phyloP scores from a whole-genome alignment of 495 filamentous ascomycete species.

The Penicillium coprophilum region DNA sequence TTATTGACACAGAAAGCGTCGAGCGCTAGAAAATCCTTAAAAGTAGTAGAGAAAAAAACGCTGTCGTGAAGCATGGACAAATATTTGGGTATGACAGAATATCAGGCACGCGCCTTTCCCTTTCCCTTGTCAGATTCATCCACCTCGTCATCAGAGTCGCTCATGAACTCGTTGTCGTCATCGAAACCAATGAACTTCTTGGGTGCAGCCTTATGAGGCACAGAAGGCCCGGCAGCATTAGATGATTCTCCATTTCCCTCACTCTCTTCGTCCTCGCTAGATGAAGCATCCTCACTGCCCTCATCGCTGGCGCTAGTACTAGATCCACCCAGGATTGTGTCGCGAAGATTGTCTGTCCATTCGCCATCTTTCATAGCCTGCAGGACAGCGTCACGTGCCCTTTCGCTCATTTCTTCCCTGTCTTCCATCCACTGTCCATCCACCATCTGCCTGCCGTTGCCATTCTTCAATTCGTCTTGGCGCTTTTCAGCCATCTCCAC shows the following conservation, averaged over 20 bases:
- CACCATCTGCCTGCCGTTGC: slow-evolving; percentile 65
- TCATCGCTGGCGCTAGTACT: slow-evolving; percentile 55
- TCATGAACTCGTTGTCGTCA: slow-evolving; percentile 90
- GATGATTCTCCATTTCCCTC: slow-evolving; percentile 31
- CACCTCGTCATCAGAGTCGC: slow-evolving; percentile 58
- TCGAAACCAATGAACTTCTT: slow-evolving; percentile 79
- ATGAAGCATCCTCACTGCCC: slow-evolving; percentile 37
- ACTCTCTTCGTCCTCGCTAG: slow-evolving; percentile 50
- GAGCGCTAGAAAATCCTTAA: slow-evolving; percentile 8
- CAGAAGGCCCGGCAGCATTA: slow-evolving; percentile 29
- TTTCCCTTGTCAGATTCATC: slow-evolving; percentile 40
- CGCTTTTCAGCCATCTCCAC: slow-evolving; percentile 77
- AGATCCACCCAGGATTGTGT: slow-evolving; percentile 42
- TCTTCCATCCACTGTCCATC: slow-evolving; percentile 93
- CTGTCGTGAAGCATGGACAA: slow-evolving; percentile 21
- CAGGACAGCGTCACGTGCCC: slow-evolving; percentile 79
- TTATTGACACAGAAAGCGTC: slow-evolving; percentile 16
- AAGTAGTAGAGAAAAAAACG: slow-evolving; percentile 15
- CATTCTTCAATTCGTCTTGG: slow-evolving; percentile 71
- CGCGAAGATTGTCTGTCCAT: slow-evolving; percentile 51
- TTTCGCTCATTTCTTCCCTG: slow-evolving; percentile 80
- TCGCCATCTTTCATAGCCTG: slow-evolving; percentile 67
- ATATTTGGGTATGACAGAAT: background rate
- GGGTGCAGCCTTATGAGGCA: slow-evolving; percentile 31
- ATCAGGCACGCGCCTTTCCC: slow-evolving; percentile 42